A percentile compares a stretch with the other conserved stretches of the same genome.
Evolutionary conservation across 495 filamentous ascomycete genomes (phyloP).

Genomic region (Penicillium egyptiacum): DNA sequence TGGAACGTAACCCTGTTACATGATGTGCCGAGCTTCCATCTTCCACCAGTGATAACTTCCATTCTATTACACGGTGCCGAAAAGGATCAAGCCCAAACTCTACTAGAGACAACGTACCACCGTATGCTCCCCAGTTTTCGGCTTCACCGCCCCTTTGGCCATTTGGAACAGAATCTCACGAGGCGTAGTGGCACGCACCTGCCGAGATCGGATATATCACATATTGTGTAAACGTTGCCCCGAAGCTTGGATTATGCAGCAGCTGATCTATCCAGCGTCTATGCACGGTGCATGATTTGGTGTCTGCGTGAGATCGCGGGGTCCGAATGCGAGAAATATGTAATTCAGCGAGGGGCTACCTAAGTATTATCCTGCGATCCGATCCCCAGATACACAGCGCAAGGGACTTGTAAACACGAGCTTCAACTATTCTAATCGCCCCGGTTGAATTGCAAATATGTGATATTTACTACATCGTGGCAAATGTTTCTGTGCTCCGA

Average conservation of each 20-base stretch:
- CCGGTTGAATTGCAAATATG: constrained; percentile 17
- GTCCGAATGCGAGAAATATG: constrained; percentile 12
- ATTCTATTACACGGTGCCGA: neutral
- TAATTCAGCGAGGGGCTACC: constrained; percentile 21
- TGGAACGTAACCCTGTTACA: constrained; percentile 13
- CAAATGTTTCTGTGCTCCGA: constrained; percentile 6
- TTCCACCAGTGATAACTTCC: constrained; percentile 10
- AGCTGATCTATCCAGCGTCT: constrained; percentile 19
- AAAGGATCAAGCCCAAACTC: constrained; percentile 1
- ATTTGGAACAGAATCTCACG: constrained; percentile 1
- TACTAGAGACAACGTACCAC: constrained; percentile 8
- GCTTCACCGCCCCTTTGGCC: constrained; percentile 27
- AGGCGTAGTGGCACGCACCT: constrained; percentile 15
- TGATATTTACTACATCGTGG: constrained; percentile 7
- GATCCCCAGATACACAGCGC: constrained; percentile 16
- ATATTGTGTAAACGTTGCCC: constrained; percentile 9
- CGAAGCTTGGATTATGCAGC: constrained; percentile 25
- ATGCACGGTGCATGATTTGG: constrained; percentile 17
- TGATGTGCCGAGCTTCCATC: constrained; percentile 1
- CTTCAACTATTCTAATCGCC: constrained; percentile 8
- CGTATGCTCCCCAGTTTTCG: neutral
- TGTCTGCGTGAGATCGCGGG: constrained; percentile 9
- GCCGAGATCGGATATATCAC: constrained; percentile 6
- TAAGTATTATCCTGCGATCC: constrained; percentile 3
- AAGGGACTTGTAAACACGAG: constrained; percentile 22